phyloP scores from a whole-genome alignment of 352 stramenopile genomes.

The Plasmopara viticola region DNA sequence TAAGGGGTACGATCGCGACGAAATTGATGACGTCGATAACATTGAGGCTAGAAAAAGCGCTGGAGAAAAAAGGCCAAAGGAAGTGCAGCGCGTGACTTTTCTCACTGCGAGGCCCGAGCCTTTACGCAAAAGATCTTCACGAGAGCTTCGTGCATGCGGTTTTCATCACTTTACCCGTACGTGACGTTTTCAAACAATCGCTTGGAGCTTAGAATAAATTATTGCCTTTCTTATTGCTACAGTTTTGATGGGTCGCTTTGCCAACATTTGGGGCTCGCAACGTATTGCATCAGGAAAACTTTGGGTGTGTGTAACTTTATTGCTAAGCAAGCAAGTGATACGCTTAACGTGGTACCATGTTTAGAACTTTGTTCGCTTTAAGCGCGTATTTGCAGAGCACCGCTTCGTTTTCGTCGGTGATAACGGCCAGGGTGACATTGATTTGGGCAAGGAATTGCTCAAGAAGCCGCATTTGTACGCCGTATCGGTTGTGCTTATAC shows the following conservation, averaged over 20 bases:
- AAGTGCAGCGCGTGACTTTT: too few relatives aligned
- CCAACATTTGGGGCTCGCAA: constrained; percentile 54
- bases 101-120: too few relatives aligned
- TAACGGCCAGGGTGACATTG: constrained; percentile 78
- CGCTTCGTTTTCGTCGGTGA: constrained; percentile 78
- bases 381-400: constrained; percentile 62
- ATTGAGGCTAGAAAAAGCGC: too few relatives aligned
- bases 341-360: too few relatives aligned
- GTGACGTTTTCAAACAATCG: too few relatives aligned
- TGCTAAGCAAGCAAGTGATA: constrained; percentile 6
- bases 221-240: neutral
- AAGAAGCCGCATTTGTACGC: constrained; percentile 42
- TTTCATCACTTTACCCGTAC: too few relatives aligned
- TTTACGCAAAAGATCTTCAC: too few relatives aligned
- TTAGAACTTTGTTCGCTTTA: constrained; percentile 34
- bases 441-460: constrained; percentile 67
- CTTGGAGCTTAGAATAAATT: too few relatives aligned
- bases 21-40: too few relatives aligned
- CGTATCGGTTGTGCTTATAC: constrained; percentile 49
- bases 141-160: too few relatives aligned
- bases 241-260: constrained; percentile 71
- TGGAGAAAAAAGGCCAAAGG: too few relatives aligned
- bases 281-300: constrained; percentile 69
- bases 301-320: constrained; percentile 31
- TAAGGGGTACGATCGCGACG: neutral